phyloP scores from a whole-genome alignment of 2,329 filamentous ascomycete species.

The Xylariaceae sp. region DNA sequence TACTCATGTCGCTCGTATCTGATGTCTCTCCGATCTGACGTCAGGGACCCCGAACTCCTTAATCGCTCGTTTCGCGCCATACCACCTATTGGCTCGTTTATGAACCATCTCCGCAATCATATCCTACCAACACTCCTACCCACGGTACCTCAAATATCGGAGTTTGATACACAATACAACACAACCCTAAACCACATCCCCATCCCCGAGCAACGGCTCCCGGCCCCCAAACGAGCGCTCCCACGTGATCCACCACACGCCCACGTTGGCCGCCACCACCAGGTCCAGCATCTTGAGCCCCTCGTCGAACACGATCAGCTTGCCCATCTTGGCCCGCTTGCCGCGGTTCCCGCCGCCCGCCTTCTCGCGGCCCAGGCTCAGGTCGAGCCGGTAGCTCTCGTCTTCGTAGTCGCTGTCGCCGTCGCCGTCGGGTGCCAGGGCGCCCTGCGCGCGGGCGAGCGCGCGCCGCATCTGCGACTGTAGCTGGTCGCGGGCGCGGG shows the following conservation, averaged over 20 bases:
- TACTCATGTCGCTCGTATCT: too few species aligned
- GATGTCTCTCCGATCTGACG: too few species aligned
- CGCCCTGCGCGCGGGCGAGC: constrained; percentile 22
- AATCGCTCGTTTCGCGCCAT: too few species aligned
- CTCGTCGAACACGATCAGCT: constrained; percentile 83
- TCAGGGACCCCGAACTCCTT: too few species aligned
- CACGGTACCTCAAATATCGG: too few species aligned
- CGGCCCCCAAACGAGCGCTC: constrained; percentile 37
- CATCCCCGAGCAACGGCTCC: too few species aligned
- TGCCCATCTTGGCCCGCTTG: constrained; percentile 86
- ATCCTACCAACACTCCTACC: too few species aligned
- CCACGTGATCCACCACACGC: constrained; percentile 90
- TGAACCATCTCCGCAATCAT: too few species aligned
- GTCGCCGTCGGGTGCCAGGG: constrained; percentile 32
- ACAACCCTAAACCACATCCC: too few species aligned
- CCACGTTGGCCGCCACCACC: constrained; percentile 85
- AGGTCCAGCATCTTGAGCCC: constrained; percentile 95
- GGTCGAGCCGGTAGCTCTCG: constrained; percentile 51
- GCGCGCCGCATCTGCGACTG: constrained; percentile 28
- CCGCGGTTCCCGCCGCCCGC: constrained; percentile 84
- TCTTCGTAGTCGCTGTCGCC: constrained; percentile 40
- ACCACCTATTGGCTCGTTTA: too few species aligned
- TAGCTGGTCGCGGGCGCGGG: constrained; percentile 32
- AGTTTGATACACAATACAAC: too few species aligned
- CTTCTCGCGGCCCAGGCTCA: constrained; percentile 74